phyloP scores from a whole-genome alignment of 2,329 filamentous ascomycete species.

The Calycina marina region DNA sequence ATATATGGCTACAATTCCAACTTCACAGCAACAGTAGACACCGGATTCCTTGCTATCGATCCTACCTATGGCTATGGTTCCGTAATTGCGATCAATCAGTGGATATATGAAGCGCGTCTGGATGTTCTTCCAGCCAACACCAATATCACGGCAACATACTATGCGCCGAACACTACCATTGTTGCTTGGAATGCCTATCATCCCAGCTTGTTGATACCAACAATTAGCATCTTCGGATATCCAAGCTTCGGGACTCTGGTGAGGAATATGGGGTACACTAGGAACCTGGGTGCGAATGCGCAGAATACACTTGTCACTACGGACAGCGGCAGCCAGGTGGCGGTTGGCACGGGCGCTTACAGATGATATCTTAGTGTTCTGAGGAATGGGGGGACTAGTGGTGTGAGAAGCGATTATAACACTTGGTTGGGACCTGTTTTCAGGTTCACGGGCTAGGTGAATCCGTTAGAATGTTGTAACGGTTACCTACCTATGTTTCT shows the following conservation, averaged over 20 bases:
- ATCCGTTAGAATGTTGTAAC: too few relatives aligned
- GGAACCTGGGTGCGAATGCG: not conserved
- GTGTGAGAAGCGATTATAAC: constrained; percentile 5
- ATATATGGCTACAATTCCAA: not conserved
- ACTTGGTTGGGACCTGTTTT: constrained; percentile 8
- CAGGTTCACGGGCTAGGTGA: too few relatives aligned
- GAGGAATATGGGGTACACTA: not conserved
- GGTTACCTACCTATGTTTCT: too few relatives aligned
- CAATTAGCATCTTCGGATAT: not conserved
- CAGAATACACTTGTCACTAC: not conserved
- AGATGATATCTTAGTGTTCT: constrained; percentile 7
- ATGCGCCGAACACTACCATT: not conserved
- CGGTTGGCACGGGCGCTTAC: constrained; percentile 7
- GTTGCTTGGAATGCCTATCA: not conserved
- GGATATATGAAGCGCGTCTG: constrained; percentile 1
- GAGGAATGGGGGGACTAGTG: constrained; percentile 5
- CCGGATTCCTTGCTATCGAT: constrained; percentile 1
- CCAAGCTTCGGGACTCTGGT: not conserved
- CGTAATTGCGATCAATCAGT: constrained; percentile 3
- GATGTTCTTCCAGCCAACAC: constrained; percentile 5
- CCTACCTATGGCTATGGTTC: constrained; percentile 2
- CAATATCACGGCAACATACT: constrained; percentile 1
- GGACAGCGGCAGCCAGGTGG: not conserved
- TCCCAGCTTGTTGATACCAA: not conserved
- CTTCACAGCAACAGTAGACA: not conserved